Evolutionary conservation across 257 asterid genomes (phyloP).

Genomic region (Penstemon barbatus): DNA sequence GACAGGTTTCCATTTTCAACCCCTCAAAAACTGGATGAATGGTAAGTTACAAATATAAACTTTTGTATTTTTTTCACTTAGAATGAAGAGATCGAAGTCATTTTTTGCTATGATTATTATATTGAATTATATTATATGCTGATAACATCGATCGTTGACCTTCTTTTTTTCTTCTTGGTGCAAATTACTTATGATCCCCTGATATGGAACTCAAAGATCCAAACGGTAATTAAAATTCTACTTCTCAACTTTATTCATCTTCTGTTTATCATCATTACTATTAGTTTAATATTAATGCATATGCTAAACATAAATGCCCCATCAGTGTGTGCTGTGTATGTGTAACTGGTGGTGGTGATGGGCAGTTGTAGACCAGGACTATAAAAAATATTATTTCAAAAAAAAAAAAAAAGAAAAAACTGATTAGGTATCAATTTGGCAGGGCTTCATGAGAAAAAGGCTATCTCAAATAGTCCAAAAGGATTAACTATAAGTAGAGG

Average conservation of each 20-base stretch:
- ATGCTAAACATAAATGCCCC: too few species aligned
- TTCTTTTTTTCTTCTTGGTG: slow-evolving; percentile 4
- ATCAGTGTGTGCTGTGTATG: too few species aligned
- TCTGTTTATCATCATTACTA: neutral
- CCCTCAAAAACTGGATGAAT: slow-evolving; percentile 14
- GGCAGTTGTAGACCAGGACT: too few species aligned
- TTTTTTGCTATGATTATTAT: neutral
- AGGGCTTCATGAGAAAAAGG: too few species aligned
- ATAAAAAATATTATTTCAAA: too few species aligned
- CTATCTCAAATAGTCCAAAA: too few species aligned
- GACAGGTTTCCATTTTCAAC: slow-evolving; percentile 5
- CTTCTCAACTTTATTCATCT: too few species aligned
- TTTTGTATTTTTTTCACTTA: neutral
- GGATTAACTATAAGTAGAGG: too few species aligned
- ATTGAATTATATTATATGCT: neutral
- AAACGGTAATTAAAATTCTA: slow-evolving; percentile 46
- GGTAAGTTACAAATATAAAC: neutral
- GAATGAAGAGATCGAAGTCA: neutral
- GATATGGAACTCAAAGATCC: slow-evolving; percentile 50
- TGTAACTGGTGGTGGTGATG: too few species aligned
- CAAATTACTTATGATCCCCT: slow-evolving; percentile 20
- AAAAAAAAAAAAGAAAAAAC: too few species aligned
- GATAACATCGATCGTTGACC: neutral
- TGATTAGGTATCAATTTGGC: too few species aligned
- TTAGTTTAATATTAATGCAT: neutral